Percentiles rank a stretch among this genome's conserved stretches.
Conservation (phyloP, 2,329 filamentous ascomycete species). For the Gyromitra esculenta region DNA sequence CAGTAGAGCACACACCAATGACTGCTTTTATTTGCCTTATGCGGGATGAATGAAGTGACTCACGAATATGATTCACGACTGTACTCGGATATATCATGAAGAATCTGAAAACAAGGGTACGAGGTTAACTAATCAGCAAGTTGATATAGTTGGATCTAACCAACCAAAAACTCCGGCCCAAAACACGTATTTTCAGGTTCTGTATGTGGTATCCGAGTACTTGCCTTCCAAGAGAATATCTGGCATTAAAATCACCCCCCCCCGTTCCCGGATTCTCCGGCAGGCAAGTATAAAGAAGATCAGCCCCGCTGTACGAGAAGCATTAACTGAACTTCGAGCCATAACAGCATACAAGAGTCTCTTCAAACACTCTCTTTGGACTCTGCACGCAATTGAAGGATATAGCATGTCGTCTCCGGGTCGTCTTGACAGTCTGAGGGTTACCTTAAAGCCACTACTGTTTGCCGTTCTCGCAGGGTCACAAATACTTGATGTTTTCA, state of each 20-base stretch:
- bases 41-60: background rate
- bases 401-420: constrained; percentile 15
- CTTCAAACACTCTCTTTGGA: background rate
- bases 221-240: no score
- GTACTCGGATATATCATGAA: background rate
- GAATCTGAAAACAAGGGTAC: no score
- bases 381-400: background rate
- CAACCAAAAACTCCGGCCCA: no score
- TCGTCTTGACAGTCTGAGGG: constrained; percentile 18
- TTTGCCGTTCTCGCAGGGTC: constrained; percentile 41
- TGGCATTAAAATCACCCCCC: no score
- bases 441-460: constrained; percentile 11
- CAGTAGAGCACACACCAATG: background rate
- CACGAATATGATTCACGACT: background rate
- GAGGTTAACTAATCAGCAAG: no score
- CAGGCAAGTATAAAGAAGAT: background rate
- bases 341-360: background rate
- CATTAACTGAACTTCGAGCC: background rate
- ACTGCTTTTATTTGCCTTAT: background rate
- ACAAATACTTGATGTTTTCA: constrained; percentile 41
- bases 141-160: no score
- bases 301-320: background rate
- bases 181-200: no score
- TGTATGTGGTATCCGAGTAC: no score
- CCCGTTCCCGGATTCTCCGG: no score